These are phyloP conservation scores for Coemansia sp. DNA, from an alignment of 192 early-diverging fungal species.

Conservation along the genomic window DNA sequence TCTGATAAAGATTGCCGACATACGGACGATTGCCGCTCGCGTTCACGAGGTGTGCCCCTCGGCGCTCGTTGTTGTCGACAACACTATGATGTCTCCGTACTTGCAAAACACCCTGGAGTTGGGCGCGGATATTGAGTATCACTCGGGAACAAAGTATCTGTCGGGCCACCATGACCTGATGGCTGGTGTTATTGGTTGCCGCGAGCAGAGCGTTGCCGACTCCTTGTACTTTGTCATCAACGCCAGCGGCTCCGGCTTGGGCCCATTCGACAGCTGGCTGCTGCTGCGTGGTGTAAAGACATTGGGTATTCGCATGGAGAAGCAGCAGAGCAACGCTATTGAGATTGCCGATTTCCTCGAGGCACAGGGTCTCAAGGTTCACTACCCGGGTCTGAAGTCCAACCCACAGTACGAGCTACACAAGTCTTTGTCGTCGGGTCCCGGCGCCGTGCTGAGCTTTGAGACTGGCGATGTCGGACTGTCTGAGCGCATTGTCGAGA, in stretches of 20 bases:
- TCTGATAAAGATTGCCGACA: constrained; percentile 90
- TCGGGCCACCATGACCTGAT: constrained; percentile 97
- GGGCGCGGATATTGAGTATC: constrained; percentile 92
- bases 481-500: constrained; percentile 80
- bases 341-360: constrained; percentile 83
- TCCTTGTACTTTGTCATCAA: constrained; percentile 93
- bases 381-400: constrained; percentile 80
- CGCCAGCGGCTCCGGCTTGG: constrained; percentile 84
- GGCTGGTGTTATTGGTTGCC: constrained; percentile 92
- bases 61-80: constrained; percentile 91
- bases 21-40: constrained; percentile 68
- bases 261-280: constrained; percentile 92
- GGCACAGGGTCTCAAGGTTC: constrained; percentile 76
- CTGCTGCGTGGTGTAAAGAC: constrained; percentile 94
- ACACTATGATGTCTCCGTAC: constrained; percentile 99
- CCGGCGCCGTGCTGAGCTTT: constrained; percentile 94
- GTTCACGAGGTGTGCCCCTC: constrained; percentile 75
- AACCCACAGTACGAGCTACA: constrained; percentile 88
- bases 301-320: constrained; percentile 93
- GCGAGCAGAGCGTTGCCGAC: constrained; percentile 69
- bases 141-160: constrained; percentile 97
- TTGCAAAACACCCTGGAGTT: constrained; percentile 83
- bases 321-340: constrained; percentile 81
- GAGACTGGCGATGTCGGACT: constrained; percentile 81
- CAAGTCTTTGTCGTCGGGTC: constrained; percentile 70